Percentiles rank a stretch among this genome's conserved stretches.
These are phyloP conservation scores for Syzygium oleosum DNA, from an alignment of 345 rosid species.

Conservation along the genomic window DNA sequence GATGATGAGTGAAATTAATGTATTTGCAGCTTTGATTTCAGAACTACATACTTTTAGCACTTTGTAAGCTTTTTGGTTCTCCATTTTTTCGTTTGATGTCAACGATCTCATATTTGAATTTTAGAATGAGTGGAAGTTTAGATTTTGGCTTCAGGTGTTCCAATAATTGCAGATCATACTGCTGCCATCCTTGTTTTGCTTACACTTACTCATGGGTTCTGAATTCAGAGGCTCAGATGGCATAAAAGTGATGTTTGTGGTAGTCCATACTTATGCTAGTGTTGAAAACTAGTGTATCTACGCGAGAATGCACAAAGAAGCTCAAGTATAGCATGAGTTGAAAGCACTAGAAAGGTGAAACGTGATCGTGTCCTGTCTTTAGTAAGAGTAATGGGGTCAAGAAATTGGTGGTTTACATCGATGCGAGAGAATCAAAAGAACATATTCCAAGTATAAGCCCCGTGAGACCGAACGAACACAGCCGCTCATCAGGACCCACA, in stretches of 20 bases:
- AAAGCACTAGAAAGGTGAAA: not conserved
- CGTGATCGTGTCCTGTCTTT: not conserved
- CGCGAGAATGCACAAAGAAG: not conserved
- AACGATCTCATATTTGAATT: not conserved
- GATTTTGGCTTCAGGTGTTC: not conserved
- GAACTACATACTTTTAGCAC: not conserved
- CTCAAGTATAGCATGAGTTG: not conserved
- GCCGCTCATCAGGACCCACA: not conserved
- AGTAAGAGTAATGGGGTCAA: not conserved
- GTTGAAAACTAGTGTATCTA: not conserved
- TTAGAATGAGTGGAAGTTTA: not conserved
- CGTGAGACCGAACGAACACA: not conserved
- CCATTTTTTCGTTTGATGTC: not conserved
- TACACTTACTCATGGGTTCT: not conserved
- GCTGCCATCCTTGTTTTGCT: not conserved
- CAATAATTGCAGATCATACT: not conserved
- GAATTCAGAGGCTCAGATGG: not conserved
- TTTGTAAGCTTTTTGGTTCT: not conserved
- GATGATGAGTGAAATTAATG: conserved; percentile 29
- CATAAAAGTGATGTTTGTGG: not conserved
- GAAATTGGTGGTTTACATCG: not conserved
- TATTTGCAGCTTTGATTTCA: not conserved
- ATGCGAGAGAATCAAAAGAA: not conserved
- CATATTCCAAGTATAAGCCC: not conserved
- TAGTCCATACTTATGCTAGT: not conserved